phyloP scores from a whole-genome alignment of 1,139 yeast genomes.

The Candida tetrigidarum region DNA sequence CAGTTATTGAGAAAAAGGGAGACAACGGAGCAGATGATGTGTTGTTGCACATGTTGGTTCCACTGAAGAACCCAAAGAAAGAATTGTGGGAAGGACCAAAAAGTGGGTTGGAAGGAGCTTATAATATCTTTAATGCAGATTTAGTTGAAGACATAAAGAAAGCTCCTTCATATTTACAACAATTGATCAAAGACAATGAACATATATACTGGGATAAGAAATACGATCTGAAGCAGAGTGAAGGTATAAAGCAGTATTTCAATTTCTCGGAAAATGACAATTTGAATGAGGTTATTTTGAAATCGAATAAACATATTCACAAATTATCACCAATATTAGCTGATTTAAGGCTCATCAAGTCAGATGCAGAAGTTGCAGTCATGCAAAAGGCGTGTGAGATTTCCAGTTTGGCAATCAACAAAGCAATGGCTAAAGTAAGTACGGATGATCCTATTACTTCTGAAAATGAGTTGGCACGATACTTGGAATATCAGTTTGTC shows the following conservation, averaged over 20 bases:
- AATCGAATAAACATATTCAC: slow-evolving; percentile 38
- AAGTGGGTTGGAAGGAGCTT: slow-evolving; percentile 84
- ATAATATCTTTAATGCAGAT: slow-evolving; percentile 87
- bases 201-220: slow-evolving; percentile 55
- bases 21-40: slow-evolving; percentile 53
- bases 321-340: slow-evolving; percentile 56
- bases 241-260: slow-evolving; percentile 15
- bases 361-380: slow-evolving; percentile 72
- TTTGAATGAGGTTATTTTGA: slow-evolving; percentile 22
- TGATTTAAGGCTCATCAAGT: slow-evolving; percentile 68
- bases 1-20: slow-evolving; percentile 64
- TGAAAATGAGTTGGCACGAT: slow-evolving; percentile 83
- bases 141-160: slow-evolving; percentile 56
- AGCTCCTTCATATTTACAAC: slow-evolving; percentile 45
- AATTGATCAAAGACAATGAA: slow-evolving; percentile 50
- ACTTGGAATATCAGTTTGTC: slow-evolving; percentile 79
- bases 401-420: slow-evolving; percentile 81
- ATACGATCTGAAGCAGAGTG: slow-evolving; percentile 16
- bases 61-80: slow-evolving; percentile 72
- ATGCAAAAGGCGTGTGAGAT: slow-evolving; percentile 85
- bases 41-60: slow-evolving; percentile 79
- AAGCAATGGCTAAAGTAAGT: slow-evolving; percentile 69
- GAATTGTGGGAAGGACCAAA: slow-evolving; percentile 97
- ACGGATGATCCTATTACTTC: slow-evolving; percentile 52
- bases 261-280: slow-evolving; percentile 13